phyloP scores from a whole-genome alignment of 2,329 filamentous ascomycete species.

The Trichophyton schoenleinii region DNA sequence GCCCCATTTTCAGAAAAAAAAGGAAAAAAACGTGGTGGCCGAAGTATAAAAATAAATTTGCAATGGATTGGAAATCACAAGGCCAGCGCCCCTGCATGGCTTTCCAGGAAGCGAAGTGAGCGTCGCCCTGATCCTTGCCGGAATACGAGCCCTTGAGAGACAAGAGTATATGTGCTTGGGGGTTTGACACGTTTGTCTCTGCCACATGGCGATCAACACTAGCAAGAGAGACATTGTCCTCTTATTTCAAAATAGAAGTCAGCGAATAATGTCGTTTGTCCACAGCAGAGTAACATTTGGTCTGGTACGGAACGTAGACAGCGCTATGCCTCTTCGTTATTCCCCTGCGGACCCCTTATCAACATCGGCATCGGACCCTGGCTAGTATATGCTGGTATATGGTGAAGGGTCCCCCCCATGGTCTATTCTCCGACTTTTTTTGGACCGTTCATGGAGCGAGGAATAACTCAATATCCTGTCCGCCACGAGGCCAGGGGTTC shows the following conservation, averaged over 20 bases:
- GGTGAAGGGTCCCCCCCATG: neutral
- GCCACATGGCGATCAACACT: slow-evolving; percentile 4
- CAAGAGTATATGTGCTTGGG: neutral
- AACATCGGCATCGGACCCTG: neutral
- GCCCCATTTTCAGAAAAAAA: slow-evolving; percentile 4
- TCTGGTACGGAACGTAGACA: neutral
- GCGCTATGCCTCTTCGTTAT: neutral
- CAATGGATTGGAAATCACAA: slow-evolving; percentile 1
- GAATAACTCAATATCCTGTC: slow-evolving; percentile 3
- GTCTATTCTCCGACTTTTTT: slow-evolving; percentile 3
- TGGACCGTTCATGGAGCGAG: neutral
- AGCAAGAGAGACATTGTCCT: neutral
- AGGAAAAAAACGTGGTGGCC: slow-evolving; percentile 4
- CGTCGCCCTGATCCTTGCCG: neutral
- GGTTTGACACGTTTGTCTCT: slow-evolving; percentile 2
- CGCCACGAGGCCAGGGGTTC: slow-evolving; percentile 1
- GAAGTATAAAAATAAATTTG: slow-evolving; percentile 4
- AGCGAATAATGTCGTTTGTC: neutral
- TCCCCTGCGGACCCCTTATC: neutral
- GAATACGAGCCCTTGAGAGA: neutral
- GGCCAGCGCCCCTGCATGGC: slow-evolving; percentile 3
- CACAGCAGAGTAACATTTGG: neutral
- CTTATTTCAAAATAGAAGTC: neutral
- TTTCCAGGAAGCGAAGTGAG: slow-evolving; percentile 4
- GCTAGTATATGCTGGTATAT: neutral